These are phyloP conservation scores for Schizonepeta tenuifolia DNA, from an alignment of 257 asterid genomes.

Conservation along the genomic window DNA sequence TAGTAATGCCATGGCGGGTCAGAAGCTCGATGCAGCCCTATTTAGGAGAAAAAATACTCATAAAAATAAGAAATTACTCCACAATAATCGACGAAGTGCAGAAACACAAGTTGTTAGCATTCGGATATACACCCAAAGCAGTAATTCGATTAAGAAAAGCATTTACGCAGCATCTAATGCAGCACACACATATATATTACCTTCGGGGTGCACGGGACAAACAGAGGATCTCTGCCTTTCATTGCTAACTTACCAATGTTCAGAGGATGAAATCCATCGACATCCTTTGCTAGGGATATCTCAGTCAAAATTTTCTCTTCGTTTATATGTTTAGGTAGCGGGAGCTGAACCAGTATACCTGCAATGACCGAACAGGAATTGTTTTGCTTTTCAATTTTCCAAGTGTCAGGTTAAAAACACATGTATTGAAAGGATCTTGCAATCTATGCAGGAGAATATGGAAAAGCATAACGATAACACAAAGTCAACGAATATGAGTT, in stretches of 20 bases:
- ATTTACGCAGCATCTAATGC: background rate
- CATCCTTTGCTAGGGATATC: conserved; percentile 88
- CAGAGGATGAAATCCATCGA: conserved; percentile 94
- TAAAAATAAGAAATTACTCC: background rate
- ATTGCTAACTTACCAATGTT: conserved; percentile 98
- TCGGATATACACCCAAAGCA: background rate
- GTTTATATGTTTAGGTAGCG: conserved; percentile 86
- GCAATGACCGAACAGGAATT: conserved; percentile 33
- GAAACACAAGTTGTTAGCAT: background rate
- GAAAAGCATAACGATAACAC: background rate
- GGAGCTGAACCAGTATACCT: conserved; percentile 96
- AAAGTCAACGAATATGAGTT: background rate
- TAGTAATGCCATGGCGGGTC: conserved; percentile 63
- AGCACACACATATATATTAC: conserved; percentile 36
- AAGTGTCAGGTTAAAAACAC: background rate
- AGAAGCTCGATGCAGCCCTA: conserved; percentile 97
- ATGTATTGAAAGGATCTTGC: background rate
- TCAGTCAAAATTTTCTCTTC: conserved; percentile 81
- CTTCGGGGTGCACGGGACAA: conserved; percentile 97
- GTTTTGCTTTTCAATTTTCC: background rate
- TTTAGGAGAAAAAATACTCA: conserved; percentile 2
- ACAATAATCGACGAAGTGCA: background rate
- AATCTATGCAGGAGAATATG: background rate
- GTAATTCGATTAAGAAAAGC: background rate
- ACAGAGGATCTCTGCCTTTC: conserved; percentile 96